These are phyloP conservation scores for Marasmius fiardii DNA, from an alignment of 1,284 basidiomycete species.

Conservation along the genomic window DNA sequence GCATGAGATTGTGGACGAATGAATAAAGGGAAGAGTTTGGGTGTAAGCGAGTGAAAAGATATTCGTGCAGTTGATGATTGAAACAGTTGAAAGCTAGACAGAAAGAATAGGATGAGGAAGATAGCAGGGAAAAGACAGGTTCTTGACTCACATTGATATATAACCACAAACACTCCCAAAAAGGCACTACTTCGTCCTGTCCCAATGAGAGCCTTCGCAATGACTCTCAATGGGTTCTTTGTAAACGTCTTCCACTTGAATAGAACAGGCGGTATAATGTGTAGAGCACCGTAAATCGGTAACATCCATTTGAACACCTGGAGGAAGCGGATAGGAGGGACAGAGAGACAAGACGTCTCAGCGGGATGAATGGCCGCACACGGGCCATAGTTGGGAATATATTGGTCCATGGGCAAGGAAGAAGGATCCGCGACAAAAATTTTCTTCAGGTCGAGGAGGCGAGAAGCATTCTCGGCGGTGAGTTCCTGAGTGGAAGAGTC, in stretches of 20 bases:
- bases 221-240: constrained; percentile 60
- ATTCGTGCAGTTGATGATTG: constrained; percentile 57
- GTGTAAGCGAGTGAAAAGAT: constrained; percentile 38
- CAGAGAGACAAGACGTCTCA: constrained; percentile 64
- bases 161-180: constrained; percentile 80
- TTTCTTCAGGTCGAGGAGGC: constrained; percentile 30
- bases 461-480: constrained; percentile 36
- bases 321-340: constrained; percentile 74
- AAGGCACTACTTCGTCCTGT: constrained; percentile 88
- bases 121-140: neutral
- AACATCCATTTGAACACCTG: constrained; percentile 85
- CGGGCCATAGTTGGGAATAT: constrained; percentile 55
- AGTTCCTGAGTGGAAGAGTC: constrained; percentile 32
- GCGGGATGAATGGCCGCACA: constrained; percentile 80
- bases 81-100: constrained; percentile 69
- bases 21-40: constrained; percentile 23
- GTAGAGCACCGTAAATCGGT: constrained; percentile 85
- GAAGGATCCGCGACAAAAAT: constrained; percentile 21
- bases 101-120: constrained; percentile 2
- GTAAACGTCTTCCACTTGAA: constrained; percentile 67
- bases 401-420: constrained; percentile 29
- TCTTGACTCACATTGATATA: constrained; percentile 71
- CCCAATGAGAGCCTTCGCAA: constrained; percentile 66
- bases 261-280: constrained; percentile 83
- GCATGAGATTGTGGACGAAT: constrained; percentile 29